Base-by-base conservation (phyloP, 352 stramenopile genomes). In the Pythium biforme region DNA sequence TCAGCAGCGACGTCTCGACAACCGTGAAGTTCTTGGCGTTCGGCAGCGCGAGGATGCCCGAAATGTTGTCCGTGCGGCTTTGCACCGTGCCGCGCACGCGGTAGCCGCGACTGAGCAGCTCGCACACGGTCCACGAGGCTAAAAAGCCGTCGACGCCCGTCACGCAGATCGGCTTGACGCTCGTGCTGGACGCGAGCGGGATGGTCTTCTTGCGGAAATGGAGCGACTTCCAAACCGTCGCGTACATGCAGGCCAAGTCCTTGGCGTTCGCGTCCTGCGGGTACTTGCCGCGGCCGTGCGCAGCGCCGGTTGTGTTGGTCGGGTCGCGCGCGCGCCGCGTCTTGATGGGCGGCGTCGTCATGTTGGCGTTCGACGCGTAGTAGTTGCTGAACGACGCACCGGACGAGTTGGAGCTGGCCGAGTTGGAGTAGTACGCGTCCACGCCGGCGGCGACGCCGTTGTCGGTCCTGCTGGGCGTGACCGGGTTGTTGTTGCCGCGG, bases 141-240 rank as follows among this genome's bases (percentile, higher is more conserved):
- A 94, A 55, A 48, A 96, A 96, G 17, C 84, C 84, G 59, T 96
- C 86, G 9, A 94, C 87, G 34, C 87, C 87, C 12, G 87, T 95
- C 27, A 95, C 86, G 22, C 86, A 95, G 34, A 95, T 89, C 22
- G 86, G 86, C 29, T 94, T 94, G 25, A 89, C 76, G 54, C 73
- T 92, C 20, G 80, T 68, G 58, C 75, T 89, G 1, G 81, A 87
- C 14, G 83, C 83, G 3, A 94, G 65, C 55, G 86, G 79, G 56
- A 94, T 86, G 50, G 88, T 83, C 61, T 91, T 90, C 68, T 92
- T 93, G 29, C 80, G 81, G 66, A 92, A 95, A 37, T 81, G 73
- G 54, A 95, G 67, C 50, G 72, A 55, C 66, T 94, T 92, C 86
- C 86, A 95, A 41, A 95, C 86, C 22, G 59, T 75, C 20, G 78